Conservation (phyloP, 75 land plant species). For the Gnetum montanum region DNA sequence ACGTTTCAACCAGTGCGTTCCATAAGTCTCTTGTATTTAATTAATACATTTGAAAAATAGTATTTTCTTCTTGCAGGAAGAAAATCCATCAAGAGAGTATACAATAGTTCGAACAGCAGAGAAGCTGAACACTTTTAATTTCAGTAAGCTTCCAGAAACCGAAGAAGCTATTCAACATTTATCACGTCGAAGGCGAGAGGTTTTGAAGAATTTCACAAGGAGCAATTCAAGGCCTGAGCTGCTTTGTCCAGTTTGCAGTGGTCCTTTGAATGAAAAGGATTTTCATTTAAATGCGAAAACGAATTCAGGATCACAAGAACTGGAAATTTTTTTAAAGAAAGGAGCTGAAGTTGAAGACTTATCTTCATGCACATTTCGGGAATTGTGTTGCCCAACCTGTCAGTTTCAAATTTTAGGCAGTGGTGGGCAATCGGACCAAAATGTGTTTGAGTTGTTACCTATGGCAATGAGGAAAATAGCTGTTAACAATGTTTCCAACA, state of each 20-base stretch:
- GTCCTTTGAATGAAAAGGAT: slow-evolving; percentile 55
- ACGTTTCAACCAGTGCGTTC: neutral
- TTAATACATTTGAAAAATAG: neutral
- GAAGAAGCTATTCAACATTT: slow-evolving; percentile 13
- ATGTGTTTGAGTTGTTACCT: slow-evolving; percentile 41
- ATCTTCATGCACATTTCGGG: slow-evolving; percentile 5
- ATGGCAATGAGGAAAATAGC: slow-evolving; percentile 25
- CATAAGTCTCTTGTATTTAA: neutral
- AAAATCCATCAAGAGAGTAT: slow-evolving; percentile 81
- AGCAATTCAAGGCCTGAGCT: slow-evolving; percentile 24
- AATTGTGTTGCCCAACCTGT: slow-evolving; percentile 63
- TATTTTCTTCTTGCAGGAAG: slow-evolving; percentile 68
- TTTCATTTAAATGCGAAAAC: slow-evolving; percentile 3
- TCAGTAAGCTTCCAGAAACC: slow-evolving; percentile 44
- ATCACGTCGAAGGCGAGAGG: slow-evolving; percentile 33
- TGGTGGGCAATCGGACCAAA: slow-evolving; percentile 17
- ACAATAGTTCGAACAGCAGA: slow-evolving; percentile 90
- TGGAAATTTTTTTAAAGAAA: slow-evolving; percentile 1
- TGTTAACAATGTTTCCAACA: slow-evolving; percentile 3
- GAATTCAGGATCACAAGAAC: neutral
- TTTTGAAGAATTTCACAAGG: slow-evolving; percentile 13
- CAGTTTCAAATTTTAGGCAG: slow-evolving; percentile 61
- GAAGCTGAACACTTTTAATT: slow-evolving; percentile 76
- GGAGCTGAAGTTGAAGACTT: neutral
- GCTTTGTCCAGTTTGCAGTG: slow-evolving; percentile 61